Conservation (phyloP, 1,139 yeast genomes). For the Hansenula sp. region DNA sequence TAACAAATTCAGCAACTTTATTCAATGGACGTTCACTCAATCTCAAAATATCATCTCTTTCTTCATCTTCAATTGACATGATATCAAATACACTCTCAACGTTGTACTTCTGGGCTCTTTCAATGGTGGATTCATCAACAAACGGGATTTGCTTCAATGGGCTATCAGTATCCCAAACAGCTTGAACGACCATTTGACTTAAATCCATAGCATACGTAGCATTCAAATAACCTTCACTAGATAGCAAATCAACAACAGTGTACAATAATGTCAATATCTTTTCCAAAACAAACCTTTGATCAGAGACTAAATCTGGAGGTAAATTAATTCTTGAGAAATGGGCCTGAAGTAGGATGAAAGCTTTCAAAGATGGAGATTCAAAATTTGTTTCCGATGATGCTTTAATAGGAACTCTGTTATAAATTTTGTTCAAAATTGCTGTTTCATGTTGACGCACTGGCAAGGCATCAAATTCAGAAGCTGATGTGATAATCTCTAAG, state of each 20-base stretch:
- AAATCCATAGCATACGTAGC: slow-evolving; percentile 85
- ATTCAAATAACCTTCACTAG: slow-evolving; percentile 77
- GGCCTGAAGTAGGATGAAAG: slow-evolving; percentile 75
- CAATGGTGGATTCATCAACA: slow-evolving; percentile 50
- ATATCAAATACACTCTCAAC: slow-evolving; percentile 80
- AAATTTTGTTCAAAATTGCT: slow-evolving; percentile 41
- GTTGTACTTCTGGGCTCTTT: slow-evolving; percentile 50
- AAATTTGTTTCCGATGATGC: slow-evolving; percentile 33
- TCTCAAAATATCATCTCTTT: slow-evolving; percentile 60
- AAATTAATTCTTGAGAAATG: slow-evolving; percentile 66
- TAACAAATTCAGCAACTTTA: slow-evolving; percentile 82
- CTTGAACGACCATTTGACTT: slow-evolving; percentile 87
- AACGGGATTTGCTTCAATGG: slow-evolving; percentile 82
- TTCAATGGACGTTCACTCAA: slow-evolving; percentile 44
- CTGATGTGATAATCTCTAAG: slow-evolving; percentile 61
- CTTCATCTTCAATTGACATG: slow-evolving; percentile 80
- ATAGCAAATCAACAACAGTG: slow-evolving; percentile 70
- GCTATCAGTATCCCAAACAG: slow-evolving; percentile 76
- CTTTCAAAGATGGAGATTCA: slow-evolving; percentile 61
- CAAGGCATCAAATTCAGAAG: slow-evolving; percentile 64
- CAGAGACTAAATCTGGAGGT: slow-evolving; percentile 57
- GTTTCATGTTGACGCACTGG: slow-evolving; percentile 64
- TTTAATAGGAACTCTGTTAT: slow-evolving; percentile 62
- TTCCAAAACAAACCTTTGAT: slow-evolving; percentile 49
- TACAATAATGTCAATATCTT: slow-evolving; percentile 49